Evolutionary conservation across 2,329 filamentous ascomycete species (phyloP).

Genomic region (Fonsecaea multimorphosa): DNA sequence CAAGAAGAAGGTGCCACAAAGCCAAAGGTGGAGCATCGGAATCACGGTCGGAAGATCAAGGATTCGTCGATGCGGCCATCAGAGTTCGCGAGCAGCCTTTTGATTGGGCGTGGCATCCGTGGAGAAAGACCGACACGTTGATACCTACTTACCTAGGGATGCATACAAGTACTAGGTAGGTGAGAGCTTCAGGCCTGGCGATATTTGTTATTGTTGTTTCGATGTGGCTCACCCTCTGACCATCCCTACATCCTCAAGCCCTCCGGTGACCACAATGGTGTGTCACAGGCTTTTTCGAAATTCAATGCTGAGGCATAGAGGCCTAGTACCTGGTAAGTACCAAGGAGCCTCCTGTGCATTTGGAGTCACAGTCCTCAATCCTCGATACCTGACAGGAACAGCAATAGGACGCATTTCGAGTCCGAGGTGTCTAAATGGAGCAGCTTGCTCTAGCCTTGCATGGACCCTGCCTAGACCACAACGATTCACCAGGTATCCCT

Average conservation of each 20-base stretch:
- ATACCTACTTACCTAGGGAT: too few relatives aligned
- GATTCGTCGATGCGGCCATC: not conserved
- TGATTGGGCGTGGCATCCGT: too few relatives aligned
- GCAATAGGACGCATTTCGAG: not conserved
- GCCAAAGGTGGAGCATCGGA: not conserved
- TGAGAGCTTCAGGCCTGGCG: too few relatives aligned
- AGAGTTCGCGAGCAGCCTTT: not conserved
- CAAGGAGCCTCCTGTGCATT: not conserved
- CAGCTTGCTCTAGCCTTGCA: not conserved
- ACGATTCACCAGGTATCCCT: not conserved
- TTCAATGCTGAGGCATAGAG: not conserved
- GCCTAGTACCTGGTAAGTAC: not conserved
- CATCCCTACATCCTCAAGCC: too few relatives aligned
- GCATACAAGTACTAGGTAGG: too few relatives aligned
- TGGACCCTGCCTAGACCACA: not conserved
- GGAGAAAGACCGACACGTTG: too few relatives aligned
- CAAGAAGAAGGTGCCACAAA: not conserved
- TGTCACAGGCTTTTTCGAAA: not conserved
- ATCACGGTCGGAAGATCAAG: conserved; percentile 15
- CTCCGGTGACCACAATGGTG: not conserved
- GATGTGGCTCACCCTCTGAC: too few relatives aligned
- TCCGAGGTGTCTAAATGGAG: not conserved
- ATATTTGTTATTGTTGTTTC: too few relatives aligned
- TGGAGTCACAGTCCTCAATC: too few relatives aligned
- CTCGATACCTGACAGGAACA: not conserved